Evolutionary conservation across 305 asterid species (phyloP).

Genomic region (Andrographis paniculata): DNA sequence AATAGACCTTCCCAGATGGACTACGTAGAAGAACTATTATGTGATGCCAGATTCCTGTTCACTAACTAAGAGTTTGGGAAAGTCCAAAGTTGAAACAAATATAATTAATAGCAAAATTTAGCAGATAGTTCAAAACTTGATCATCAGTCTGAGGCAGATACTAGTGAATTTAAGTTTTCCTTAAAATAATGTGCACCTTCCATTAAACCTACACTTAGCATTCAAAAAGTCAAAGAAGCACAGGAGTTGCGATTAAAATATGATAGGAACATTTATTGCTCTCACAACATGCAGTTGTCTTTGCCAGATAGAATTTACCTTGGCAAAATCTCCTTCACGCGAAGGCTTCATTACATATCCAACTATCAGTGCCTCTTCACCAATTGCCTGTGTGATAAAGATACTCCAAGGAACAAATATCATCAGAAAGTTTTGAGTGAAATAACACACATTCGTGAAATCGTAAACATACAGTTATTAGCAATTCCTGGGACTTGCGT

Average conservation of each 20-base stretch:
- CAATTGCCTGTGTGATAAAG: conserved; percentile 40
- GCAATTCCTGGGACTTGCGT: too few species aligned
- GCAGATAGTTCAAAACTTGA: neutral
- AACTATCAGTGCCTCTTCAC: conserved; percentile 43
- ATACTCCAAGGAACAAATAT: conserved; percentile 14
- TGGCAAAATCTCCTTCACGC: conserved; percentile 90
- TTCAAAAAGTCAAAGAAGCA: too few species aligned
- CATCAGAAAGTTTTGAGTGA: conserved; percentile 2
- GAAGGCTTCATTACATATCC: conserved; percentile 95
- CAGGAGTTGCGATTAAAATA: too few species aligned
- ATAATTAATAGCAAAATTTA: neutral
- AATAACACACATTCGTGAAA: conserved; percentile 10
- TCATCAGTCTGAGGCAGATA: too few species aligned
- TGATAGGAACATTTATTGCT: too few species aligned
- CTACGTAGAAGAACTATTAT: too few species aligned
- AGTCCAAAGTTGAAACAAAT: neutral
- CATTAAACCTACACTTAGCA: too few species aligned
- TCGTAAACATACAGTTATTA: conserved; percentile 1
- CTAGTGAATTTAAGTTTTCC: too few species aligned
- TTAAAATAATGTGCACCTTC: too few species aligned
- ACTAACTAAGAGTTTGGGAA: conserved; percentile 4
- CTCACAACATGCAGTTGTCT: neutral
- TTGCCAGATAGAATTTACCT: conserved; percentile 38
- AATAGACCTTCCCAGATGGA: too few species aligned
- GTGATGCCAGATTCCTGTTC: too few species aligned